These are phyloP conservation scores for Lentinula boryana DNA, from an alignment of 768 basidiomycete species.

Conservation along the genomic window DNA sequence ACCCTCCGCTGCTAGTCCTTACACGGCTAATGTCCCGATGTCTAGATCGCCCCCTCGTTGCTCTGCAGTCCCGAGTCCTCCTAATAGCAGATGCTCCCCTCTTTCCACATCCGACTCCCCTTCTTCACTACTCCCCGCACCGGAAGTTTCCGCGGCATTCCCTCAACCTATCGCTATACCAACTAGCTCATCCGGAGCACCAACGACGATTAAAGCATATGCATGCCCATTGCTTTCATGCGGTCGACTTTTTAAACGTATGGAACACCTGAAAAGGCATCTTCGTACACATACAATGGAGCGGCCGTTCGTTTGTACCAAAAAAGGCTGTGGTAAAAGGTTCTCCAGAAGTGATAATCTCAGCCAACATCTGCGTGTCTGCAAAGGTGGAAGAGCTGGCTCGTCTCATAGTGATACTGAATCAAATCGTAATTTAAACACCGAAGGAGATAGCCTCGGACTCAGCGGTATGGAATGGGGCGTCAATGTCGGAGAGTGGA, in stretches of 20 bases:
- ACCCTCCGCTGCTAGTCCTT: background rate
- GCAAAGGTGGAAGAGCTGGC: conserved; percentile 34
- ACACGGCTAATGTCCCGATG: background rate
- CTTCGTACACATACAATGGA: conserved; percentile 88
- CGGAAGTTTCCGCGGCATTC: background rate
- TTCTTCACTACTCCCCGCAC: background rate
- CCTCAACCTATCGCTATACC: background rate
- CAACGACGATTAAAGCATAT: conserved; percentile 40
- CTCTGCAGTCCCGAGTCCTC: background rate
- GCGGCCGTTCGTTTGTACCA: conserved; percentile 68
- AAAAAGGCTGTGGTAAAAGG: conserved; percentile 58
- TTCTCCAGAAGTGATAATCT: conserved; percentile 91
- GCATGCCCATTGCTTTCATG: conserved; percentile 84
- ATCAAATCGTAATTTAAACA: background rate
- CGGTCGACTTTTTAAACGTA: conserved; percentile 81
- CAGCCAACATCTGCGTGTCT: conserved; percentile 80
- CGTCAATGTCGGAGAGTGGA: conserved; percentile 12
- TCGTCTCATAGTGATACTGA: conserved; percentile 18
- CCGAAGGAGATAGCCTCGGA: background rate
- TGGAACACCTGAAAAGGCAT: conserved; percentile 88
- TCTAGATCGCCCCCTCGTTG: background rate
- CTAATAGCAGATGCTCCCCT: background rate
- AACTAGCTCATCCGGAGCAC: background rate
- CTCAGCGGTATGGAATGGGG: conserved; percentile 3
- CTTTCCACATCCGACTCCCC: background rate